Evolutionary conservation across 768 basidiomycete species (phyloP).

Genomic region (Pleurotus cornucopiae): DNA sequence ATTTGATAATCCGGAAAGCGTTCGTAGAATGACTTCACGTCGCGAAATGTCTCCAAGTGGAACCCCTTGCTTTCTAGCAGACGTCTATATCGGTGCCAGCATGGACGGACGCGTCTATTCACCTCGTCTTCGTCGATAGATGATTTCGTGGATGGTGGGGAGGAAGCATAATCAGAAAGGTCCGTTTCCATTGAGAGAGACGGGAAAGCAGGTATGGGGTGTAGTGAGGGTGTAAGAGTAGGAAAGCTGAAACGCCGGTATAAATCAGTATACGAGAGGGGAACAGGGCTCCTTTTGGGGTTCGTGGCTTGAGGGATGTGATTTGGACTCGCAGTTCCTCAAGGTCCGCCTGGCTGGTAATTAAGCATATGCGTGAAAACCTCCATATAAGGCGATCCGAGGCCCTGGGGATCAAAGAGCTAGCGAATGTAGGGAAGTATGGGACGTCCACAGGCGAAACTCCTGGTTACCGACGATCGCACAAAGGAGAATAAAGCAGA

Average conservation of each 20-base stretch:
- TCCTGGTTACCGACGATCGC: conserved; percentile 2
- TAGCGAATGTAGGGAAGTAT: neutral
- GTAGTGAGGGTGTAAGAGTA: neutral
- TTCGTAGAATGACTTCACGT: conserved; percentile 57
- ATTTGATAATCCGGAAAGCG: conserved; percentile 16
- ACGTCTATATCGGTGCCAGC: conserved; percentile 54
- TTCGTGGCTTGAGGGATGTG: neutral
- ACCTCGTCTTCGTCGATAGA: conserved; percentile 56
- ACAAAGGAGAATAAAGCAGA: neutral
- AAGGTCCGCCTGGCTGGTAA: conserved; percentile 4
- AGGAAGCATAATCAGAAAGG: conserved; percentile 25
- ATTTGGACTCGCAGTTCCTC: neutral
- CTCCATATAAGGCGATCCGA: conserved; percentile 1
- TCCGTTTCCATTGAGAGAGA: conserved; percentile 17
- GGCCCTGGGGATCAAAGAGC: neutral
- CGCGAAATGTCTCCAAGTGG: conserved; percentile 63
- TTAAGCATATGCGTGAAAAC: conserved; percentile 1
- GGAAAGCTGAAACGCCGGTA: neutral
- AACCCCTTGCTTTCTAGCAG: conserved; percentile 49
- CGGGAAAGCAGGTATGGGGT: neutral
- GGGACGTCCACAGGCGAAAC: neutral
- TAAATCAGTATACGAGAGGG: conserved; percentile 1
- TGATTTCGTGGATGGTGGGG: conserved; percentile 43
- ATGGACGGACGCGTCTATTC: conserved; percentile 55
- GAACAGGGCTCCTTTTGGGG: conserved; percentile 6